A percentile compares a stretch with the other conserved stretches of the same genome.
These are phyloP conservation scores for Chaetomidium leptoderma DNA, from an alignment of 495 filamentous ascomycete genomes.

Conservation along the genomic window DNA sequence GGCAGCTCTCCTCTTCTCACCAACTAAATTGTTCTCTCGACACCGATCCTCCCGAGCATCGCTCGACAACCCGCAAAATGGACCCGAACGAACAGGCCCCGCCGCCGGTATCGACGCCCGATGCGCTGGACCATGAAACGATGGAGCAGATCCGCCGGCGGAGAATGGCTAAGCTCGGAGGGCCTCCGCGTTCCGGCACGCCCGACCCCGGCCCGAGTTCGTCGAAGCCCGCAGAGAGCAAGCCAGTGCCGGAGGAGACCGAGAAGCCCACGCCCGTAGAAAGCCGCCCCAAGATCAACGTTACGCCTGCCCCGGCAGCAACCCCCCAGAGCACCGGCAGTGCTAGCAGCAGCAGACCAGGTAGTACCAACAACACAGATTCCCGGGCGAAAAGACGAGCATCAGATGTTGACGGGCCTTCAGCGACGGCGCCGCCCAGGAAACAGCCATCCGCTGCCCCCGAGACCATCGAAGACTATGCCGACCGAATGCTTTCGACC, in stretches of 20 bases:
- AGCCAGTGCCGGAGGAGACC: background rate
- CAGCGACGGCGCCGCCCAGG: constrained; percentile 26
- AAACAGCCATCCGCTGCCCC: constrained; percentile 24
- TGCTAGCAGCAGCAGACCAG: constrained; percentile 19
- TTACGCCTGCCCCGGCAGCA: constrained; percentile 20
- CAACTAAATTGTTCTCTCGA: background rate
- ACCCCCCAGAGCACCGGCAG: constrained; percentile 13
- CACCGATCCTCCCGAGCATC: background rate
- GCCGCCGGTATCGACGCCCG: constrained; percentile 23
- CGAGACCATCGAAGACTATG: constrained; percentile 58
- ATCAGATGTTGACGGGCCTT: constrained; percentile 27
- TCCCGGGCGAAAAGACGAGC: constrained; percentile 26
- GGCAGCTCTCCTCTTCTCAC: background rate
- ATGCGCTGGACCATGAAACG: constrained; percentile 33
- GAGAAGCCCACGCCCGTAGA: constrained; percentile 9
- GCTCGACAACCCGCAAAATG: constrained; percentile 20
- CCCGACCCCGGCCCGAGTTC: constrained; percentile 6
- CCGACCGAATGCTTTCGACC: constrained; percentile 61
- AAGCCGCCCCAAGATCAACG: constrained; percentile 29
- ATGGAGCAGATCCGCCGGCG: constrained; percentile 41
- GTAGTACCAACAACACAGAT: constrained; percentile 19
- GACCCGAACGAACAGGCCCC: constrained; percentile 30
- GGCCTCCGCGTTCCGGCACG: constrained; percentile 15
- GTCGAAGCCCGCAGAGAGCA: constrained; percentile 14
- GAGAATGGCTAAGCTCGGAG: constrained; percentile 42